Conservation (phyloP, 2,329 filamentous ascomycete genomes). For the Talaromyces atroroseus region DNA sequence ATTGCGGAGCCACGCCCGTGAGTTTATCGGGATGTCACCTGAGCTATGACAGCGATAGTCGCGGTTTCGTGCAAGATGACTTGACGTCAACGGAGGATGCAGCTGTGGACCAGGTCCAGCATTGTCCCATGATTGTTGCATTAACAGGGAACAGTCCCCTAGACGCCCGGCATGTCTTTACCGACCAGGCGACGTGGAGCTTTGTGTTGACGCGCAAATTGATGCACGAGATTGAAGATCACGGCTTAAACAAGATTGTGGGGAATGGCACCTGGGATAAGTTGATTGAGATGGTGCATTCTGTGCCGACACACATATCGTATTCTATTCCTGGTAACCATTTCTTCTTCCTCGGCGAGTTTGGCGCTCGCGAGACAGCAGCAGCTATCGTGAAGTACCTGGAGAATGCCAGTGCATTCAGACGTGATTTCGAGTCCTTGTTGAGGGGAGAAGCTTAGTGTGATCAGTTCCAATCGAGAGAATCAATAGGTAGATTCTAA, state of each 20-base stretch:
- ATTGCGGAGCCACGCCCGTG: slow-evolving; percentile 13
- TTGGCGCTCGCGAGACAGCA: slow-evolving; percentile 16
- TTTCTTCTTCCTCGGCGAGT: slow-evolving; percentile 21
- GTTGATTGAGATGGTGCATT: slow-evolving; percentile 11
- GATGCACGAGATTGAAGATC: slow-evolving; percentile 6
- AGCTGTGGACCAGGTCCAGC: slow-evolving; percentile 4
- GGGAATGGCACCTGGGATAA: slow-evolving; percentile 1
- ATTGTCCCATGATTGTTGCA: slow-evolving; percentile 12
- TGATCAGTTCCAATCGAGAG: background rate
- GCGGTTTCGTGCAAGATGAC: background rate
- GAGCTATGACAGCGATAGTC: slow-evolving; percentile 1
- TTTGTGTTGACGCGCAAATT: slow-evolving; percentile 12
- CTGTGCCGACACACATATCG: slow-evolving; percentile 7
- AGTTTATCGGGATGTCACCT: slow-evolving; percentile 8
- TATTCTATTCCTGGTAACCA: slow-evolving; percentile 16
- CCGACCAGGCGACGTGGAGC: slow-evolving; percentile 15
- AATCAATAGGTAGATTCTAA: background rate
- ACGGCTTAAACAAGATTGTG: background rate
- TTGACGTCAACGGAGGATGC: slow-evolving; percentile 11
- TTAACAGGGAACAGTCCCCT: slow-evolving; percentile 8
- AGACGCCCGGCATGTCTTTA: slow-evolving; percentile 13
- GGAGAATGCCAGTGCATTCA: background rate
- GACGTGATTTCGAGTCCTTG: slow-evolving; percentile 1
- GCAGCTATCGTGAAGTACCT: slow-evolving; percentile 9
- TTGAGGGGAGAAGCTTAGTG: background rate